Percentiles rank a stretch among this genome's conserved stretches.
Evolutionary conservation across 2,329 filamentous ascomycete species (phyloP).

Genomic region (Dendryphion nanum): DNA sequence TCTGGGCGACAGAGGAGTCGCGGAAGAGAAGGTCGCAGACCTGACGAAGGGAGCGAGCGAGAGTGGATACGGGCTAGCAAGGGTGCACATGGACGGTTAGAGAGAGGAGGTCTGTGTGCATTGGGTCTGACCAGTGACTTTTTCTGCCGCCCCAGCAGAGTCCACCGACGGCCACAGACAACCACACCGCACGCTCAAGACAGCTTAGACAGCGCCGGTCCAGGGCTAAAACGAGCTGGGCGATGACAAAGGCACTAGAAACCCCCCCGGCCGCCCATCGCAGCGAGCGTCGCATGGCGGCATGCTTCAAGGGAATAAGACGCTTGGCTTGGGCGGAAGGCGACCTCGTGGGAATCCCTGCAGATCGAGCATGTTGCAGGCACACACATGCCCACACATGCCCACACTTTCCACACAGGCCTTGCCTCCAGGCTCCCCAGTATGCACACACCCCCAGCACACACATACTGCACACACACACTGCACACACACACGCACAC

Average conservation of each 20-base stretch:
- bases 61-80: conserved; percentile 35
- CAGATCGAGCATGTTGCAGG: conserved; percentile 12
- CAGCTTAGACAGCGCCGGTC: conserved; percentile 22
- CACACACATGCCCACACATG: not conserved
- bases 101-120: conserved; percentile 5
- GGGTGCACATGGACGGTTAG: conserved; percentile 19
- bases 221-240: conserved; percentile 28
- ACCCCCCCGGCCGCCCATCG: conserved; percentile 11
- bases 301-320: conserved; percentile 23
- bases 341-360: conserved; percentile 37
- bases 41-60: conserved; percentile 26
- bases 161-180: conserved; percentile 11
- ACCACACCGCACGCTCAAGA: conserved; percentile 22
- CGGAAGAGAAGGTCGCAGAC: conserved; percentile 29
- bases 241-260: conserved; percentile 27
- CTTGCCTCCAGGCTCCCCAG: no score
- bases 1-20: conserved; percentile 29
- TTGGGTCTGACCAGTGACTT: conserved; percentile 4
- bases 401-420: no score
- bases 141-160: conserved; percentile 21
- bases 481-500: not conserved
- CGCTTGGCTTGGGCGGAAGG: conserved; percentile 21
- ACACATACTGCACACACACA: no score
- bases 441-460: no score
- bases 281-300: conserved; percentile 3